These are phyloP conservation scores for Raphanus raphanistrum DNA, from an alignment of 345 rosid genomes.

Conservation along the genomic window DNA sequence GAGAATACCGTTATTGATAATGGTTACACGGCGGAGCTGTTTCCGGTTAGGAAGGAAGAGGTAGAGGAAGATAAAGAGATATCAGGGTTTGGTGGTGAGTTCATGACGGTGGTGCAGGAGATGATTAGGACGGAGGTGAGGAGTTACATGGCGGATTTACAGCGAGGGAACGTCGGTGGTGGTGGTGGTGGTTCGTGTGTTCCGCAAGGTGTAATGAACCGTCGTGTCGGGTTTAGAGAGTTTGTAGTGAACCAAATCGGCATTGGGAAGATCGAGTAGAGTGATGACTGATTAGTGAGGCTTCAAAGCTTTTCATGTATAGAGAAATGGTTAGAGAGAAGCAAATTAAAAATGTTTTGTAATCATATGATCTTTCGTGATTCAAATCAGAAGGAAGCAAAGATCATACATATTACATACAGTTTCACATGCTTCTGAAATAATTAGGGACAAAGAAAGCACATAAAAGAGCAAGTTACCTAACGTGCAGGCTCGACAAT, in stretches of 20 bases:
- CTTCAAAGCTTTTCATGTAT: conserved; percentile 49
- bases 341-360: conserved; percentile 21
- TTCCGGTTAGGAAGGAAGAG: conserved; percentile 37
- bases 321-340: conserved; percentile 36
- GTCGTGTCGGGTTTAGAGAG: conserved; percentile 65
- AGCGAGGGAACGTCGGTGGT: conserved; percentile 42
- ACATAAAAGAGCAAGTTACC: not conserved
- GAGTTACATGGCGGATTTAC: conserved; percentile 69
- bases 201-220: conserved; percentile 47
- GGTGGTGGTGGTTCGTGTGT: conserved; percentile 48
- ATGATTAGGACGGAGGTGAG: conserved; percentile 88
- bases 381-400: conserved; percentile 12
- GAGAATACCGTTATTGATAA: conserved; percentile 1
- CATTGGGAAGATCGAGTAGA: conserved; percentile 56
- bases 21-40: conserved; percentile 35
- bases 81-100: conserved; percentile 61
- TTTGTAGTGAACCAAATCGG: conserved; percentile 58
- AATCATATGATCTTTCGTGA: conserved; percentile 31
- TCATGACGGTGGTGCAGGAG: conserved; percentile 85
- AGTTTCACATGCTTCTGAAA: not conserved
- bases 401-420: not conserved
- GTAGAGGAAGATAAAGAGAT: conserved; percentile 37
- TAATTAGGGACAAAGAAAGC: conserved; percentile 3
- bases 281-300: conserved; percentile 1
- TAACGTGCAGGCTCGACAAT: not conserved